Evolutionary conservation across 306 rosid species (phyloP), one percentile per base, ranked within the genome.

Genomic region (Cicer pinnatifidum): DNA sequence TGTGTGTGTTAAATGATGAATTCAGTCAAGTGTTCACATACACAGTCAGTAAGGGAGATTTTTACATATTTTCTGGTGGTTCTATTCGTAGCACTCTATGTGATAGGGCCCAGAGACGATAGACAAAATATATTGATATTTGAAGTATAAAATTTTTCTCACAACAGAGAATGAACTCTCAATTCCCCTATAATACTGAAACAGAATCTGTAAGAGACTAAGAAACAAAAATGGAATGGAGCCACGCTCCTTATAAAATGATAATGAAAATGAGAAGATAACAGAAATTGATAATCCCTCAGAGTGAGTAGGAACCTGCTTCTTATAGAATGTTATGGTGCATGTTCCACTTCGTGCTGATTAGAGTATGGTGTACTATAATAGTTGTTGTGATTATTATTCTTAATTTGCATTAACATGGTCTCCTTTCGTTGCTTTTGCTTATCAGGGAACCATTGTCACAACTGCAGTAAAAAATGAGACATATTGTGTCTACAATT

Each of bases 401-500:
- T 57, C 41, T 57, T 47, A 59, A 43, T 61, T 44, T 50, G 43
- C 70, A 44, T 52, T 68, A 65, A 66, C 45, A 12, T 46, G 17
- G 6, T 13, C 43, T 28, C 71, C 11, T 71, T 48, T 66, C 28
- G 41, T 8, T 63, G 35, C 43, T 65, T 40, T 67, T 78, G 39
- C 63, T 35, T 64, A 60, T 79, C 91, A 94, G 99, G 97, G 96
- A 5, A 77, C 60, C 71, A 65, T 87, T 81, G 1, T 1, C 41
- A 75, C 6, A 64, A 81, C 82, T 50, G 77, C 67, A 33, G 60
- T 9, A 44, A 86, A 82, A 61, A 91, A 94, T 43, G 75, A 76
- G 66, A 89, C 96, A 8, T 90, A 88, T 39, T 94, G 99, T 73
- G 86, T 83, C 38, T 94, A 94, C 84, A 85, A 83, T 83, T 91